A percentile compares a stretch with the other conserved stretches of the same genome.
Conservation (phyloP, 805 yeast genomes). For the Myxozyma sirexii region DNA sequence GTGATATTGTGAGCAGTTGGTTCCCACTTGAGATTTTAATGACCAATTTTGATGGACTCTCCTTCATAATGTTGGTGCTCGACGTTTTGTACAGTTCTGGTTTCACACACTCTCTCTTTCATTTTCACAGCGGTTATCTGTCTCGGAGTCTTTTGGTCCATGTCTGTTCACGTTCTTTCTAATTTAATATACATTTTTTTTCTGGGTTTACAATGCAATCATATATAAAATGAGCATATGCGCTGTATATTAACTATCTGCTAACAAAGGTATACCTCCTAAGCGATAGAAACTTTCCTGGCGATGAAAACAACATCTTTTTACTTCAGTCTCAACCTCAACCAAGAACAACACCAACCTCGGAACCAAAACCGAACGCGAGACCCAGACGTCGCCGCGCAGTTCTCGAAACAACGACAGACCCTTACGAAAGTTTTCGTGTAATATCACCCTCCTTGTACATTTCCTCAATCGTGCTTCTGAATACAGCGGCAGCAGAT, state of each 20-base stretch:
- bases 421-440: neutral
- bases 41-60: neutral
- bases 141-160: neutral
- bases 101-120: neutral
- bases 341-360: too few relatives aligned
- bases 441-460: constrained; percentile 50
- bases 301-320: too few relatives aligned
- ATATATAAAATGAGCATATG: too few relatives aligned
- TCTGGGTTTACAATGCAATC: neutral
- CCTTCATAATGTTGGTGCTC: neutral
- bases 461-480: constrained; percentile 46
- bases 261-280: too few relatives aligned
- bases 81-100: neutral
- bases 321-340: too few relatives aligned
- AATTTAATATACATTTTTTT: too few relatives aligned
- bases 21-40: too few relatives aligned
- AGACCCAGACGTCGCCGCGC: too few relatives aligned
- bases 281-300: too few relatives aligned
- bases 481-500: constrained; percentile 50
- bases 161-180: neutral
- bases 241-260: too few relatives aligned
- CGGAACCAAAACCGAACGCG: too few relatives aligned
- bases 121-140: neutral
- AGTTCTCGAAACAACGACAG: neutral
- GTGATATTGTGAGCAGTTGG: too few relatives aligned